Evolutionary conservation across 768 basidiomycete species (phyloP), one percentile per base, ranked within the genome.

Genomic region (Infundibulicybe gibba): DNA sequence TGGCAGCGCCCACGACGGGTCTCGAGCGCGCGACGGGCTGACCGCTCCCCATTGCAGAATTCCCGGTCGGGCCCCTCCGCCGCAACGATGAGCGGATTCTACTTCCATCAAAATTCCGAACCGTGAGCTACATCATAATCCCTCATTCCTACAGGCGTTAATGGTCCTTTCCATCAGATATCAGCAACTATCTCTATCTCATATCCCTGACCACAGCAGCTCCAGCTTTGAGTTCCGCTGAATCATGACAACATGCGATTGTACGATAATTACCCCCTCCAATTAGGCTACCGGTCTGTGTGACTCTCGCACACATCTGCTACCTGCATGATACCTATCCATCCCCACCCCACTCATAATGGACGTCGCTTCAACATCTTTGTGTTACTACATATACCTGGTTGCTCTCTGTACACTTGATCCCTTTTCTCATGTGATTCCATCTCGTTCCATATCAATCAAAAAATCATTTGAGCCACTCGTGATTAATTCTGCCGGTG

Each of bases 41-140:
- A 68, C 40, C 73, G 79, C 16, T 74, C 77, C 13, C 65, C 77
- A 13, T 75, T 78, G 3, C 55, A 74, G n/a, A 69, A 73, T 32
- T 75, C 77, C 39, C 66, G 68, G 48, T 61, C 70, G 46, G 62
- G 70, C 40, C 68, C 74, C 5, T 71, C 80, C 6, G 72, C 78
- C 41, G 89, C 88, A 4, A 82, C 81, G 20, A 90, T 91, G 87
- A 87, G 79, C 53, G 90, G 93, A 32, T 94, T 90, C 69, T 95
- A 94, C 66, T 94, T 90, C 68, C 91, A 94, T 65, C 85, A 87
- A 74, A 88, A 92, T 62, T 93, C 90, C 46, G 90, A 91, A 59
- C 90, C 90, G 90, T 93, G 60, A 70, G 88, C 25, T 25, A 8
- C 81, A 16, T 15, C 48, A 30, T 44, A 30, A 40, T 30, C 25